phyloP scores from a whole-genome alignment of 1,139 yeast genomes.

The Ogataea hybrid region DNA sequence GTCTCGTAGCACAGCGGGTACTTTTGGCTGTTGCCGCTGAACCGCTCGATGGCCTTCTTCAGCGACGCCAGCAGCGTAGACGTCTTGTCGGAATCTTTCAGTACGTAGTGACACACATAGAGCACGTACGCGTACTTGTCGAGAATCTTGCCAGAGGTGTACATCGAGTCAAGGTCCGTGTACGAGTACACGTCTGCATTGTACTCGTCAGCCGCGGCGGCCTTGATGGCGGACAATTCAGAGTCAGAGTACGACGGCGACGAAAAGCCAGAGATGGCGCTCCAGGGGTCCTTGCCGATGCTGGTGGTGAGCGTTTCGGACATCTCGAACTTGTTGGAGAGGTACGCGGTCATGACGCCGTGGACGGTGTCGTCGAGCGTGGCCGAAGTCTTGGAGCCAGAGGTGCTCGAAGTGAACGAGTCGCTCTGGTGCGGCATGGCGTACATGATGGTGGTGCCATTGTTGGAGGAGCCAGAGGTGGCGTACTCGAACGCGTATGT shows the following conservation, averaged over 20 bases:
- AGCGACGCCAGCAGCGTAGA: conserved; percentile 45
- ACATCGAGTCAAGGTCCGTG: conserved; percentile 66
- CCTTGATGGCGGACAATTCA: conserved; percentile 39
- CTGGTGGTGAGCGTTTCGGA: conserved; percentile 44
- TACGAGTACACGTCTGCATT: conserved; percentile 50
- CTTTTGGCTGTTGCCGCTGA: conserved; percentile 48
- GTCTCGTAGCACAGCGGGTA: conserved; percentile 64
- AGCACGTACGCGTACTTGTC: conserved; percentile 74
- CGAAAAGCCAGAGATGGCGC: conserved; percentile 35
- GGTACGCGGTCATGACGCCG: conserved; percentile 58
- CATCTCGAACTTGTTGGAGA: conserved; percentile 50
- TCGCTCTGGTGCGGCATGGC: conserved; percentile 65
- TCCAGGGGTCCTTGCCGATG: conserved; percentile 48
- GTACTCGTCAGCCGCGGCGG: conserved; percentile 54
- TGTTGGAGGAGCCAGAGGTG: conserved; percentile 36
- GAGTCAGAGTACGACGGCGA: conserved; percentile 38
- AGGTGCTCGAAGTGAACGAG: conserved; percentile 35
- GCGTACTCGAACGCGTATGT: conserved; percentile 36
- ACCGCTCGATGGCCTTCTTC: conserved; percentile 57
- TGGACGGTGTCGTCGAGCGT: conserved; percentile 59
- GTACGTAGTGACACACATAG: conserved; percentile 54
- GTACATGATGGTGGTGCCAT: conserved; percentile 41
- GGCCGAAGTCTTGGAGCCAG: conserved; percentile 37
- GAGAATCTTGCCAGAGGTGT: conserved; percentile 65
- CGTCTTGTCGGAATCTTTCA: conserved; percentile 49